Evolutionary conservation across 1,139 yeast genomes (phyloP).

Genomic region (Kodamaea suecica): DNA sequence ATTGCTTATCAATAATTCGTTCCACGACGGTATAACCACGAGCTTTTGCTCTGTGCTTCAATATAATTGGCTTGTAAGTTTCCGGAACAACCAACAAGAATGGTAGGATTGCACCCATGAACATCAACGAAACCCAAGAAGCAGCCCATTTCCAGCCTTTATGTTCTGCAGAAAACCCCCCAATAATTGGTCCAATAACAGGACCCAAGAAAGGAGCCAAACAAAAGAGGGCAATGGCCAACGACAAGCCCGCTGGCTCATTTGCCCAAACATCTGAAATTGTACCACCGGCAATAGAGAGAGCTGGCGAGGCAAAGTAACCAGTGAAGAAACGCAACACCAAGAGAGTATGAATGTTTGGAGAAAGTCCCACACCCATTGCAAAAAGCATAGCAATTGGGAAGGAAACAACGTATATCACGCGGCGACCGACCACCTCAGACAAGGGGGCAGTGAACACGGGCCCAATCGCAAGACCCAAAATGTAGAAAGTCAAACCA

Average conservation of each 20-base stretch:
- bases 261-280: slow-evolving; percentile 65
- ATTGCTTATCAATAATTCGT: slow-evolving; percentile 20
- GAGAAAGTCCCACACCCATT: slow-evolving; percentile 70
- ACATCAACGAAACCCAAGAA: slow-evolving; percentile 72
- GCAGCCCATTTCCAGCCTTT: slow-evolving; percentile 75
- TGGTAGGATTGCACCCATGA: slow-evolving; percentile 63
- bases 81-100: slow-evolving; percentile 61
- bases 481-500: slow-evolving; percentile 66
- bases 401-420: slow-evolving; percentile 55
- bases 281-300: slow-evolving; percentile 86
- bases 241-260: slow-evolving; percentile 56
- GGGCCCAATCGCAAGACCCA: slow-evolving; percentile 74
- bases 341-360: slow-evolving; percentile 54
- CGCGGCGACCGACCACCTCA: slow-evolving; percentile 69
- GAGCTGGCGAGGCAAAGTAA: slow-evolving; percentile 75
- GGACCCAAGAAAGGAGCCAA: slow-evolving; percentile 78
- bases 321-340: slow-evolving; percentile 81
- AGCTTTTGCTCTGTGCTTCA: slow-evolving; percentile 54
- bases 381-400: slow-evolving; percentile 71
- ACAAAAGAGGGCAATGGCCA: slow-evolving; percentile 71
- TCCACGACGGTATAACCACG: slow-evolving; percentile 51
- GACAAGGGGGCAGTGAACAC: slow-evolving; percentile 75
- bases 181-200: slow-evolving; percentile 76
- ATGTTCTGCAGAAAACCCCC: slow-evolving; percentile 69
- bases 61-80: slow-evolving; percentile 62